Conservation (phyloP, 108 stramenopile species). For the Epipyxis sp. region DNA sequence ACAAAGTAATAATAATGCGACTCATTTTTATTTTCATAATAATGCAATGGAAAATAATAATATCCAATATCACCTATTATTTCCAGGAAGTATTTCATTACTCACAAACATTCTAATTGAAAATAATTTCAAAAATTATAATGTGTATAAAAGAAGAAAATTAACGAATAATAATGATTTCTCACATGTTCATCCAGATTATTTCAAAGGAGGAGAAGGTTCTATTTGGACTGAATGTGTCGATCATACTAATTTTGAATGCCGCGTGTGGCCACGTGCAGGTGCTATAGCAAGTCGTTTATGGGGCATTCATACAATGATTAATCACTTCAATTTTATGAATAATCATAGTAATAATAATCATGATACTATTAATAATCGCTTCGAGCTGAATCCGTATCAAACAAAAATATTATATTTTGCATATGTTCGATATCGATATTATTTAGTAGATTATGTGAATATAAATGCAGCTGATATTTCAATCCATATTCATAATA, state of each 20-base stretch:
- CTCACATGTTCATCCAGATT: too few species aligned
- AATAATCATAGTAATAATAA: neutral
- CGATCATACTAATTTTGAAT: constrained; percentile 19
- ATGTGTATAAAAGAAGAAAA: too few species aligned
- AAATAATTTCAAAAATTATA: too few species aligned
- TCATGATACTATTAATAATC: neutral
- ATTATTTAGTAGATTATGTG: neutral
- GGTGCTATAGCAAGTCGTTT: neutral
- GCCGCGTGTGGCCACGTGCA: constrained; percentile 25
- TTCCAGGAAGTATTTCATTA: too few species aligned
- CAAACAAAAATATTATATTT: neutral
- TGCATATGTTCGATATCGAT: neutral
- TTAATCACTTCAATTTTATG: neutral
- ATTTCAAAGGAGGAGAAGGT: constrained; percentile 13
- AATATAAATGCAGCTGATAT: neutral
- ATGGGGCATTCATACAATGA: neutral
- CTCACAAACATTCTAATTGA: too few species aligned
- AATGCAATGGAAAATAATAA: too few species aligned
- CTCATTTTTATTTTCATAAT: too few species aligned
- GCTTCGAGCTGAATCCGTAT: neutral
- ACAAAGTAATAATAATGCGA: neutral
- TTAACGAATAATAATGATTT: too few species aligned
- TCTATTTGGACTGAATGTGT: constrained; percentile 26
- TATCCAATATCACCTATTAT: too few species aligned
- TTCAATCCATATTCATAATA: neutral